Conservation (phyloP, 208 protist genomes). For the Leishmania turanica region DNA sequence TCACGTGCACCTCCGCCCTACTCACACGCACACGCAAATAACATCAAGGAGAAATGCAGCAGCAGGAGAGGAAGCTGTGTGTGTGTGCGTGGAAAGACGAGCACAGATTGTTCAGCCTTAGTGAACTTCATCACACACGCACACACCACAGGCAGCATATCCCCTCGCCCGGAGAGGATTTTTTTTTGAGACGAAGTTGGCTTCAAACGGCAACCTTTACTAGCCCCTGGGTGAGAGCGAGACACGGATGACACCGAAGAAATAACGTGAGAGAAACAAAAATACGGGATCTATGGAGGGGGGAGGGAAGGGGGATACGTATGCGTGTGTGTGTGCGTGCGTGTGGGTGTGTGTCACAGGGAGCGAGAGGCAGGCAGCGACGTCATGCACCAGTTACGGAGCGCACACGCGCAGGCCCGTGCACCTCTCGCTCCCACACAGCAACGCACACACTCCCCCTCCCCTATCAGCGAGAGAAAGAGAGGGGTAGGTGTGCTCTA, state of each 20-base stretch:
- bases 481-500: slow-evolving; percentile 23
- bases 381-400: not conserved
- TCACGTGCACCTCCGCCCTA: not conserved
- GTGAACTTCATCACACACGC: not conserved
- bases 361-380: not conserved
- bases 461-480: not conserved
- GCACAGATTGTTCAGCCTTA: not conserved
- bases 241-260: not conserved
- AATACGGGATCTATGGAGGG: slow-evolving; percentile 21
- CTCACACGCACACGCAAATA: not conserved
- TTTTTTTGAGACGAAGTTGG: not conserved
- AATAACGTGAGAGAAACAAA: slow-evolving; percentile 13
- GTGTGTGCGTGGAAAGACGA: not conserved
- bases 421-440: not conserved
- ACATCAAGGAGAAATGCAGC: not conserved
- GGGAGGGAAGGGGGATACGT: not conserved
- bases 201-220: not conserved
- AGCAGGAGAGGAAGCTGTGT: not conserved
- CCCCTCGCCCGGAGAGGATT: not conserved
- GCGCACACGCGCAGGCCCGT: not conserved
- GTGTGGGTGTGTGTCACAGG: not conserved
- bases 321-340: not conserved
- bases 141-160: not conserved
- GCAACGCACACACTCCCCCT: not conserved
- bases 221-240: not conserved